phyloP scores from a whole-genome alignment of 129 eudicot species.

The Helianthus tuberosus region DNA sequence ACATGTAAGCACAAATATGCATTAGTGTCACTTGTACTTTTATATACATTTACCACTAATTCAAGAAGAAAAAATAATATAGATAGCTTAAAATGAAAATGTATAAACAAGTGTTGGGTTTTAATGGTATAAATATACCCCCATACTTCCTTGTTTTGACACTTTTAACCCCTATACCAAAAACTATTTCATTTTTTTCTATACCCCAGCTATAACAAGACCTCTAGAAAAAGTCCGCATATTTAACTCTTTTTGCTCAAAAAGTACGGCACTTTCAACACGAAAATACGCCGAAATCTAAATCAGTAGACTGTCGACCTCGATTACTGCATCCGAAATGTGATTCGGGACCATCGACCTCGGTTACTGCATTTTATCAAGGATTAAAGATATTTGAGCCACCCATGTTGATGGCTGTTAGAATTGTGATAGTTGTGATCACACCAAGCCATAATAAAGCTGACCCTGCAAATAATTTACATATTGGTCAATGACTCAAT shows the following conservation, averaged over 20 bases:
- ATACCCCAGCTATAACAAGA: background rate
- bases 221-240: background rate
- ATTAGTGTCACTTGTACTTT: background rate
- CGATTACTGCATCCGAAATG: too few species aligned
- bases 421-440: constrained; percentile 54
- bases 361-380: constrained; percentile 29
- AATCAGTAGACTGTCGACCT: too few species aligned
- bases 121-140: background rate
- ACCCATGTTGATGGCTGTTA: constrained; percentile 61
- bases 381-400: constrained; percentile 71
- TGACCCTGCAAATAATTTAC: constrained; percentile 50
- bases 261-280: background rate
- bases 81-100: background rate
- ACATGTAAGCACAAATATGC: background rate
- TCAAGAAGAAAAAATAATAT: background rate
- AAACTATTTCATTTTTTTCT: background rate
- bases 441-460: constrained; percentile 71
- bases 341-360: too few species aligned
- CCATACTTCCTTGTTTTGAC: background rate
- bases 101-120: background rate
- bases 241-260: background rate
- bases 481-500: constrained; percentile 6
- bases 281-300: background rate
- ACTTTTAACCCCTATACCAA: background rate
- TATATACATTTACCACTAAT: background rate